Percentiles rank a stretch among this genome's conserved stretches.
phyloP scores from a whole-genome alignment of 805 yeast genomes.

The Ogataea sp. region DNA sequence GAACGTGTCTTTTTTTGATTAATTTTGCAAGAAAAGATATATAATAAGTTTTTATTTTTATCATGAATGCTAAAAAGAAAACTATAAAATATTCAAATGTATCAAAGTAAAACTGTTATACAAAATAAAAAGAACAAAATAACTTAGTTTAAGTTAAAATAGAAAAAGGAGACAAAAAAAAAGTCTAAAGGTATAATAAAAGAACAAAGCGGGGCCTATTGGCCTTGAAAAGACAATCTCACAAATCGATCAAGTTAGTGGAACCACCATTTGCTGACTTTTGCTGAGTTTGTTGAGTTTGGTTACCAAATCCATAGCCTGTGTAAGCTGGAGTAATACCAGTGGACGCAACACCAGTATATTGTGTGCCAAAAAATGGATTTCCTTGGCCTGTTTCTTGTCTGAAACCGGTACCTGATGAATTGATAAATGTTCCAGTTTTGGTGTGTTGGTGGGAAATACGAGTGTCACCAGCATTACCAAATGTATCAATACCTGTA shows the following conservation, averaged over 20 bases:
- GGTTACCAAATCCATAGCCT: slow-evolving; percentile 93
- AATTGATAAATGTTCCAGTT: slow-evolving; percentile 72
- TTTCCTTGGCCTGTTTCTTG: slow-evolving; percentile 37
- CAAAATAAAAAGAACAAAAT: too few species aligned
- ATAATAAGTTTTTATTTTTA: too few species aligned
- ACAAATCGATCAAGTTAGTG: slow-evolving; percentile 23
- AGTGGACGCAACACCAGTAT: slow-evolving; percentile 62
- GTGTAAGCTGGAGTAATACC: slow-evolving; percentile 74
- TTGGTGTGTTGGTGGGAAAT: slow-evolving; percentile 90
- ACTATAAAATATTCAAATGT: too few species aligned
- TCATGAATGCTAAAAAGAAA: too few species aligned
- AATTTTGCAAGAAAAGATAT: not conserved
- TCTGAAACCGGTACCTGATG: slow-evolving; percentile 78
- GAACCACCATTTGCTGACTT: slow-evolving; percentile 18
- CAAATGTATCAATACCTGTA: slow-evolving; percentile 90
- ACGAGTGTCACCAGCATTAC: slow-evolving; percentile 76
- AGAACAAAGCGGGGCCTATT: too few species aligned
- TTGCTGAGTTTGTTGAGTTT: slow-evolving; percentile 29
- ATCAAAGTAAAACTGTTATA: too few species aligned
- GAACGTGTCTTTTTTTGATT: not conserved
- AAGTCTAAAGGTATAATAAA: too few species aligned
- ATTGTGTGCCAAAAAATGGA: slow-evolving; percentile 62
- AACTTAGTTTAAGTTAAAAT: too few species aligned
- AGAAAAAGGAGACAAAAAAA: too few species aligned
- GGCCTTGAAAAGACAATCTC: not conserved